Evolutionary conservation across 2,329 filamentous ascomycete species (phyloP).

Genomic region (Xylaria sp.): DNA sequence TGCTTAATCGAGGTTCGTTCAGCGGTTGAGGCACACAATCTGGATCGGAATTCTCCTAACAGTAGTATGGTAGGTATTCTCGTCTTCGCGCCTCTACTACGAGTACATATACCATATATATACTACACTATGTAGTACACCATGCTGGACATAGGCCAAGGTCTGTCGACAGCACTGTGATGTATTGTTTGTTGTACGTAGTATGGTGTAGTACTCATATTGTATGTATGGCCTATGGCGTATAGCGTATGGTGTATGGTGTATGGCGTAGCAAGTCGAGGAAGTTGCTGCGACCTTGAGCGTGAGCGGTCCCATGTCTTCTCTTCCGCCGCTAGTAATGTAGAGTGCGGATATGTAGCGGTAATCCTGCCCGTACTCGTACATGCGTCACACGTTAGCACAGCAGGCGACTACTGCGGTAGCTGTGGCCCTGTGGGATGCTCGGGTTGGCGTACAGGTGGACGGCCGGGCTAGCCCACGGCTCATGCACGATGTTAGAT

Average conservation of each 20-base stretch:
- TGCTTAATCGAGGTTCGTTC: constrained; percentile 44
- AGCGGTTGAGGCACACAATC: constrained; percentile 39
- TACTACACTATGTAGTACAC: neutral
- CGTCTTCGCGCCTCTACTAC: constrained; percentile 26
- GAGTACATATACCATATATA: no score
- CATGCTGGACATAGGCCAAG: neutral
- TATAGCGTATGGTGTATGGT: no score
- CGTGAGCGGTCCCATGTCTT: constrained; percentile 32
- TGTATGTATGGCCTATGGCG: no score
- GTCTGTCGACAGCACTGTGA: neutral
- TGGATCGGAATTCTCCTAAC: constrained; percentile 34
- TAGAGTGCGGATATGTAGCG: constrained; percentile 50
- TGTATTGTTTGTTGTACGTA: no score
- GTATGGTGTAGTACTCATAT: no score
- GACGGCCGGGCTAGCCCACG: constrained; percentile 41
- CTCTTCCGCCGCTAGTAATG: constrained; percentile 48
- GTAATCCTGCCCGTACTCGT: constrained; percentile 45
- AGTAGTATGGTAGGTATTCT: neutral
- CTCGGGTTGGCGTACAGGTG: constrained; percentile 41
- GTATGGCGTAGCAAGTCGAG: constrained; percentile 5
- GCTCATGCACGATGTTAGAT: constrained; percentile 51
- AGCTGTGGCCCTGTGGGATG: constrained; percentile 33
- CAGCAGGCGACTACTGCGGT: constrained; percentile 40
- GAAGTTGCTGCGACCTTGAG: constrained; percentile 19
- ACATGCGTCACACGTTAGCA: constrained; percentile 44